phyloP scores from a whole-genome alignment of 306 rosid genomes.

The Citrullus amarus region DNA sequence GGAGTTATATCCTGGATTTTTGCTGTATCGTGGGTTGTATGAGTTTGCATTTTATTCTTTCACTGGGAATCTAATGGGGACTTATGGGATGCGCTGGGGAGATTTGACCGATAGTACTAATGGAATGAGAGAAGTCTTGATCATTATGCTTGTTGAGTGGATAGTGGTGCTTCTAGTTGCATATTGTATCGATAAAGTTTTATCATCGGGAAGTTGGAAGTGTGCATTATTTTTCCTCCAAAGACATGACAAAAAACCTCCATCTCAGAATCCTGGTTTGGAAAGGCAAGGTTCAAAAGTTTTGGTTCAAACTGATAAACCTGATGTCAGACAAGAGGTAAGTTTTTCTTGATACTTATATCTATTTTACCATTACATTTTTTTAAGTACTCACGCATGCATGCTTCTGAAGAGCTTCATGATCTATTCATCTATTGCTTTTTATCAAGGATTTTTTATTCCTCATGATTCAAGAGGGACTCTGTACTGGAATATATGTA shows the following conservation, averaged over 20 bases:
- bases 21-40: conserved; percentile 67
- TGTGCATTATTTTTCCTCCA: conserved; percentile 35
- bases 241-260: conserved; percentile 32
- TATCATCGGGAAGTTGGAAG: conserved; percentile 42
- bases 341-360: conserved; percentile 5
- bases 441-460: not conserved
- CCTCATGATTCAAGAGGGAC: not conserved
- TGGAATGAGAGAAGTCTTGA: conserved; percentile 65
- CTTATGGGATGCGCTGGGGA: conserved; percentile 68
- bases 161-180: conserved; percentile 39
- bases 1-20: conserved; percentile 75
- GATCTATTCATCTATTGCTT: not conserved
- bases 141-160: conserved; percentile 71
- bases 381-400: not conserved
- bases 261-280: conserved; percentile 28
- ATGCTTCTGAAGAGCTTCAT: not conserved
- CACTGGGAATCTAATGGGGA: conserved; percentile 32
- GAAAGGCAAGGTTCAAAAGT: conserved; percentile 42
- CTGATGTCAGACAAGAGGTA: conserved; percentile 70
- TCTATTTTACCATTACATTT: not conserved
- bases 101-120: conserved; percentile 42
- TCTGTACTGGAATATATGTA: not conserved
- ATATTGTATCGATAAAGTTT: conserved; percentile 44
- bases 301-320: conserved; percentile 48
- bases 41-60: conserved; percentile 49